Evolutionary conservation across 1,284 basidiomycete genomes (phyloP).

Genomic region (Cutaneotrichosporon sp.): DNA sequence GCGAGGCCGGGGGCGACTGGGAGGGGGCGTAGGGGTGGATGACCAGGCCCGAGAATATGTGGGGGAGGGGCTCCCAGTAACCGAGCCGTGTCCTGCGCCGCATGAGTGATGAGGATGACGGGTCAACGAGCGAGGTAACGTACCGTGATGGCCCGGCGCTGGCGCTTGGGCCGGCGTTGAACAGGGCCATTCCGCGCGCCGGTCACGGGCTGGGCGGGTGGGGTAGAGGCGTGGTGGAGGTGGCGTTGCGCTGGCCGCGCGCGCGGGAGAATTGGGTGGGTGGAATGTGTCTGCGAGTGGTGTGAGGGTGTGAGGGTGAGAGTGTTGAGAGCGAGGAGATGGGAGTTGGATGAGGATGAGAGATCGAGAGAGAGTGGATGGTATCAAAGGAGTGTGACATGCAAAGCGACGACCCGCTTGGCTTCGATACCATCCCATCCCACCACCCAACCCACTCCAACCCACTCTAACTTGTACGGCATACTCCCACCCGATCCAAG

Average conservation of each 20-base stretch:
- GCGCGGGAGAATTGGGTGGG: neutral
- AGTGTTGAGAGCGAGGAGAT: neutral
- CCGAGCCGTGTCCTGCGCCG: constrained; percentile 22
- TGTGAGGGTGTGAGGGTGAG: neutral
- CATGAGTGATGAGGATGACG: constrained; percentile 8
- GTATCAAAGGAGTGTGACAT: neutral
- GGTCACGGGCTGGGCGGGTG: neutral
- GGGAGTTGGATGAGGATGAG: neutral
- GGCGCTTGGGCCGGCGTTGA: constrained; percentile 16
- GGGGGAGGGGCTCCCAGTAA: constrained; percentile 48
- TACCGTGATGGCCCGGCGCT: constrained; percentile 20
- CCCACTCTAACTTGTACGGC: no score
- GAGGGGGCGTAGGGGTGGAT: constrained; percentile 46
- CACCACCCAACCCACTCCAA: no score
- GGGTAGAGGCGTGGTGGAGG: constrained; percentile 2
- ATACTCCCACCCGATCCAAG: no score
- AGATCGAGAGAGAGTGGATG: neutral
- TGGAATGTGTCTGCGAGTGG: neutral
- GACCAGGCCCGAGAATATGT: constrained; percentile 48
- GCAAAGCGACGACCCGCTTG: no score
- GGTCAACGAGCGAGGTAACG: neutral
- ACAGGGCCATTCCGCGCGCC: constrained; percentile 11
- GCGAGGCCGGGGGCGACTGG: constrained; percentile 28
- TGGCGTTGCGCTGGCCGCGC: neutral
- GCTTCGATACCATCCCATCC: neutral